Evolutionary conservation across 805 yeast species (phyloP), one percentile per base, ranked within the genome.

Genomic region (Dipodascus albidus): DNA sequence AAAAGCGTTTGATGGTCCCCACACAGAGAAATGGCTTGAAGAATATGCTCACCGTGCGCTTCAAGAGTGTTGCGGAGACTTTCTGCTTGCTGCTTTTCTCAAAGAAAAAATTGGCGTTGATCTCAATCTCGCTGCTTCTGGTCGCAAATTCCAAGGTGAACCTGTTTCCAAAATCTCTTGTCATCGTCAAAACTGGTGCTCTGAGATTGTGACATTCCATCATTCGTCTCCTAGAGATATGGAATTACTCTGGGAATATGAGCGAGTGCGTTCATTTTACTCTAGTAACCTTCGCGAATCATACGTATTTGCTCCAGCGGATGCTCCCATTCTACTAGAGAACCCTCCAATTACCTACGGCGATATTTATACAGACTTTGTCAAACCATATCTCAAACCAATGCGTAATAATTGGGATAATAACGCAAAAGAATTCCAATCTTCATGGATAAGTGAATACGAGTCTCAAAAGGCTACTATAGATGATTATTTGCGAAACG

Each of bases 1-100:
- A 1, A 67, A 63, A 2, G 64, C 70, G 3, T 58, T 68, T 60
- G 56, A 59, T 17, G 52, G 55, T n/a, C 50, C 62, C 3, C 60
- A 57, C 24, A 38, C n/a, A 11, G 23, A 53, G 44, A 24, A 52
- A 49, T 35, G 53, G 23, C 50, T 50, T 23, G 59, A 55, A 11
- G 51, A 57, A 42, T 64, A 56, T 23, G 65, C 63, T 4, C 54
- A 55, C 1, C 48, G 31, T 9, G 58, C 70, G 2, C 33, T 42
- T 1, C 50, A 31, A 3, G 50, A 55, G 27, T 69, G 71, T 60
- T 69, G 71, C 50, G 74, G 74, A 8, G 74, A 70, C 50, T 58
- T 58, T 24, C 60, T 68, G 52, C 60, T 69, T 4, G 67, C 67
- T 2, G 47, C 53, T 33, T 56, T 60, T 35, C 59, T 68, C 4